Conservation (phyloP, 345 rosid genomes). For the Bruguiera parviflora region DNA sequence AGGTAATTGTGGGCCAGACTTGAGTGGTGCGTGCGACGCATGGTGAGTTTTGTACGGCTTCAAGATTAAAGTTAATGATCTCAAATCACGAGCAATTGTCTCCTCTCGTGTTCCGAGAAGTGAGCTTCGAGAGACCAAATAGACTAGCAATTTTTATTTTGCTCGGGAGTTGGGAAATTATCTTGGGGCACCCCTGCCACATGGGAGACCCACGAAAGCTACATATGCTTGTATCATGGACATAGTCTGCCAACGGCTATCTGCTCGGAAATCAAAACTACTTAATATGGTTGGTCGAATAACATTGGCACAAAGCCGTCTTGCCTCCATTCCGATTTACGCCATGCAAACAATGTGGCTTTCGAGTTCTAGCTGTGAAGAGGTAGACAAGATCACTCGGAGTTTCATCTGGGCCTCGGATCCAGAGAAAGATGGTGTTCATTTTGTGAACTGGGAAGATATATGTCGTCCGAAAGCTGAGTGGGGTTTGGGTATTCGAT, state of each 20-base stretch:
- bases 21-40: no score
- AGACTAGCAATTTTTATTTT: neutral
- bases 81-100: no score
- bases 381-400: neutral
- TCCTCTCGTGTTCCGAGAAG: no score
- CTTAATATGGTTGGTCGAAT: neutral
- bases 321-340: neutral
- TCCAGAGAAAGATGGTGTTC: neutral
- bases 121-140: no score
- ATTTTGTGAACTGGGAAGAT: neutral
- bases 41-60: no score
- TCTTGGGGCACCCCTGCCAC: no score
- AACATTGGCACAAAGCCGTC: neutral
- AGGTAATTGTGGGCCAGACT: neutral
- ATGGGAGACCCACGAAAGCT: no score
- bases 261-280: neutral
- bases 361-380: neutral
- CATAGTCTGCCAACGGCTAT: neutral
- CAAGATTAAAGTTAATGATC: no score
- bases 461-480: neutral
- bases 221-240: neutral
- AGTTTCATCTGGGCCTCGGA: neutral
- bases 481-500: neutral
- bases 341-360: neutral
- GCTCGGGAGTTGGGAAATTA: neutral